Base-by-base conservation (phyloP, 192 early-diverging fungal species). In the Diversispora eburnea region DNA sequence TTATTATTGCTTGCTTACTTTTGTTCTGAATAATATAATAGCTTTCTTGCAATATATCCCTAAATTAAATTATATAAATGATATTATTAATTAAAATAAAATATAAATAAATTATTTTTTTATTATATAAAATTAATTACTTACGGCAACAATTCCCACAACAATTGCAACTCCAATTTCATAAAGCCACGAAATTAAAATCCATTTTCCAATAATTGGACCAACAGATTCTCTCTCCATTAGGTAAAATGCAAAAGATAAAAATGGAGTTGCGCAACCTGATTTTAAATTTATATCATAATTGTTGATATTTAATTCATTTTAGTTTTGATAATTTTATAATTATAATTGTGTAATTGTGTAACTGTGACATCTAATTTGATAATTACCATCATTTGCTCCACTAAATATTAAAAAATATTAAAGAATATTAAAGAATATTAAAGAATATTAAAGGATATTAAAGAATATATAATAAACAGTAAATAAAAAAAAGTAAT, bases 221-320 rank as follows among this genome's bases (percentile, higher is more conserved):
- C 89, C 93, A 8, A 84, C 74, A 62, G 75, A 74, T 39, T 72
- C 67, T 76, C 82, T 77, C 12, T 81, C 80, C 76, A 90, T 79
- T 9, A 96, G 74, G 69, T 88, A 95, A 19, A 94, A 77, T 0
- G 90, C 88, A 33, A 96, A 76, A 47, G 88, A 87, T 52, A 98
- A 74, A 65, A 96, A 93, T n/a, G 95, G 94, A 39, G 91, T 87
- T 1, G 89, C 94, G 25, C 25, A 33, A 33, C 25, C 25, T 33
- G 25, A 1, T 33, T 33, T 33, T 33, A 33, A 33, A 33, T 33
- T 33, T 33, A 33, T 33, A 2, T 33, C 2, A 33, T 33, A 33
- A 33, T 33, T 33, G 25, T 33, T 33, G 25, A 33, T 33, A 2
- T 33, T 33, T 33, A 33, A 33, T 33, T 33, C 25, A 33, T 1